phyloP scores from a whole-genome alignment of 148 eudicot species.

The Suaeda aralocaspica region DNA sequence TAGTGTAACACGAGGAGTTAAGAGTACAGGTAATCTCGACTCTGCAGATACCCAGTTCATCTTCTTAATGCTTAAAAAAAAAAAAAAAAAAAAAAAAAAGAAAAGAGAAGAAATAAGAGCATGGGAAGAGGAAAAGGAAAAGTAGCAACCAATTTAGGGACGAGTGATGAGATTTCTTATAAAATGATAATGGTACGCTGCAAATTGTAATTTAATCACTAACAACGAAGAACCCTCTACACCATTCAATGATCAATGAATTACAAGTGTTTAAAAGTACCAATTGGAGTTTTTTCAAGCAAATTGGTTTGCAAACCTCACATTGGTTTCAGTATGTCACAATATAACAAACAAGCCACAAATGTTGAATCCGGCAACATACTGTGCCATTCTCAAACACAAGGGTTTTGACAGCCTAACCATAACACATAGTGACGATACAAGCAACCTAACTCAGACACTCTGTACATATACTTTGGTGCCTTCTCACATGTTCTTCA shows the following conservation, averaged over 20 bases:
- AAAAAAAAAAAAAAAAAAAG: too few relatives aligned
- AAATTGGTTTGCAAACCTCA: background rate
- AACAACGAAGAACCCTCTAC: background rate
- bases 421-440: background rate
- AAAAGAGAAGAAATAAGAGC: too few relatives aligned
- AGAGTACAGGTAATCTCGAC: too few relatives aligned
- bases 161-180: too few relatives aligned
- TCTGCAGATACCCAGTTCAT: too few relatives aligned
- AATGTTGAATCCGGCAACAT: background rate
- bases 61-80: too few relatives aligned
- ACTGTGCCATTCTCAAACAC: background rate
- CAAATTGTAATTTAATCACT: too few relatives aligned
- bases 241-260: background rate
- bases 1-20: too few relatives aligned
- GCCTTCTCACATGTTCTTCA: background rate
- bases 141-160: too few relatives aligned
- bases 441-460: background rate
- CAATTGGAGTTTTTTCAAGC: background rate
- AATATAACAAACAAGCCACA: background rate
- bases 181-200: too few relatives aligned
- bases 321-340: background rate
- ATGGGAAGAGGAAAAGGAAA: background rate
- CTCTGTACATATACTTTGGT: background rate
- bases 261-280: background rate
- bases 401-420: background rate